A percentile compares a stretch with the other conserved stretches of the same genome.
phyloP scores from a whole-genome alignment of 2,329 filamentous ascomycete genomes.

The Remersonia thermophila region DNA sequence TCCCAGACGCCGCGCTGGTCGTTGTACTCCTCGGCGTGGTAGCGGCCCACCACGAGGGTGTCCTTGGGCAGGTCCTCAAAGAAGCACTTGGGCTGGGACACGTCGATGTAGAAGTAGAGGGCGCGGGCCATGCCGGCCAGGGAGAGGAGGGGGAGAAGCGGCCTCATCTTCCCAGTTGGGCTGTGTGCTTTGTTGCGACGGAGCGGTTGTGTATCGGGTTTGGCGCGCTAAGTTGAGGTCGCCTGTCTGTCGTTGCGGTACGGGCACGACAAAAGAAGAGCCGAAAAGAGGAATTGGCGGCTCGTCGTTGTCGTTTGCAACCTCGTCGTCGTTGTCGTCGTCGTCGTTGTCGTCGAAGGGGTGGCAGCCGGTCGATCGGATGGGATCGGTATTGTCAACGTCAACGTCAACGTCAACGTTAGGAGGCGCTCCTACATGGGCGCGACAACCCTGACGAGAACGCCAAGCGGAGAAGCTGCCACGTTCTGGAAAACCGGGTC shows the following conservation, averaged over 20 bases:
- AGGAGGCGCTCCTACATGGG: slow-evolving; percentile 8
- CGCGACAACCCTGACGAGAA: slow-evolving; percentile 11
- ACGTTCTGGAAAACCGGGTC: slow-evolving; percentile 33
- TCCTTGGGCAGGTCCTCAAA: slow-evolving; percentile 97
- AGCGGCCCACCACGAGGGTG: slow-evolving; percentile 89
- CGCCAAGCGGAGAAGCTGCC: slow-evolving; percentile 31
- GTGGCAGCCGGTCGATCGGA: not conserved
- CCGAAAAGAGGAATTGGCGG: too few species aligned
- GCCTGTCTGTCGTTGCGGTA: not conserved
- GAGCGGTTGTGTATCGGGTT: not conserved
- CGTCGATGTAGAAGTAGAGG: slow-evolving; percentile 93
- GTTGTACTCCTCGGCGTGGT: slow-evolving; percentile 75
- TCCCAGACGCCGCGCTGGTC: slow-evolving; percentile 54
- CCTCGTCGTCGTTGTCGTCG: slow-evolving; percentile 7
- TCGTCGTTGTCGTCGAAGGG: not conserved
- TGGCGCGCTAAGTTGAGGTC: not conserved
- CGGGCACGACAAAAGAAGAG: too few species aligned
- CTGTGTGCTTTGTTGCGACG: too few species aligned
- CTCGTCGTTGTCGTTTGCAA: too few species aligned
- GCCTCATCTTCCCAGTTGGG: slow-evolving; percentile 38
- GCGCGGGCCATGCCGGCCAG: slow-evolving; percentile 59
- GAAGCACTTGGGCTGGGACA: slow-evolving; percentile 81
- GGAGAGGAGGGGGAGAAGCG: slow-evolving; percentile 52
- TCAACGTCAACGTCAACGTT: not conserved
- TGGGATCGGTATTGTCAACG: too few species aligned